Base-by-base conservation (phyloP, 306 rosid genomes). In the Lablab purpureus region DNA sequence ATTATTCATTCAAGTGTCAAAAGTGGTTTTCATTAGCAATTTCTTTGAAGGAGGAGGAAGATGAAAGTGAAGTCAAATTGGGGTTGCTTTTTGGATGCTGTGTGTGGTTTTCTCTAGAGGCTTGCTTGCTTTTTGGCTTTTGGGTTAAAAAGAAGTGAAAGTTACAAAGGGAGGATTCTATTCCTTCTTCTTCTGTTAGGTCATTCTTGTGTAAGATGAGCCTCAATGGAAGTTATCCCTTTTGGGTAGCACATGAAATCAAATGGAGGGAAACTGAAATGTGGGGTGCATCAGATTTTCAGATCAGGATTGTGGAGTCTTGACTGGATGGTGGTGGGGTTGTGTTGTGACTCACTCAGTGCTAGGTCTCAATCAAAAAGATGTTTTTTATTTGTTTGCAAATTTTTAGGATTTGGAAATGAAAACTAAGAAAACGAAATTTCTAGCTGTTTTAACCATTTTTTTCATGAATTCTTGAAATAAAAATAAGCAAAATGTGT, bases 61-160 rank as follows among this genome's bases (percentile, higher is more conserved):
- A 77, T 59, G 79, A 78, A 40, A 71, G 71, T 60, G 72, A 67
- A 40, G 79, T 83, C 83, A 66, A 76, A 73, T 80, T 74, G 79
- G 71, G 49, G 67, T 79, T 50, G 72, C 87, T 82, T 87, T 87
- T 76, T 84, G 89, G 90, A 82, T 83, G 90, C 88, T 80, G 76
- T 74, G 82, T 80, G 76, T 74, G 82, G 80, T 74, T 76, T 87
- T 86, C 88, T 76, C 77, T 83, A 17, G 87, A 83, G 78, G 64
- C 15, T 51, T 79, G 73, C 84, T 82, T 79, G 74, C 86, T 82
- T 87, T 86, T 69, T 18, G 32, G 13, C 77, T 80, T 83, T 73
- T 52, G 60, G 46, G 54, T 43, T 34, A 76, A 84, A 75, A 84
- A 80, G 56, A 71, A 83, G 67, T 41, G 71, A 81, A 74, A 82